Evolutionary conservation across 805 yeast genomes (phyloP).

Genomic region (Naumovozyma baii): DNA sequence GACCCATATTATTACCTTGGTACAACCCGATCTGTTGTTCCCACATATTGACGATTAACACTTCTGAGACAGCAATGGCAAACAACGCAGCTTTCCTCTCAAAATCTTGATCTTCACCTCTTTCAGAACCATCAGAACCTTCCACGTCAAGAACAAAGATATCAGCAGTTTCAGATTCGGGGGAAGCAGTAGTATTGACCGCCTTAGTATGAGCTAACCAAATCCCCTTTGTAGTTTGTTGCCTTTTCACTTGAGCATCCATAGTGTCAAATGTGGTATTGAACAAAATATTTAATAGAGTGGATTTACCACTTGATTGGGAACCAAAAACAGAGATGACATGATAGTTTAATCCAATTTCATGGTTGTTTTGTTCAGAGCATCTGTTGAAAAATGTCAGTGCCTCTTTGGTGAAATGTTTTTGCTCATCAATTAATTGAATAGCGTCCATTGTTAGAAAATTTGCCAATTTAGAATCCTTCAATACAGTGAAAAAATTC

Average conservation of each 20-base stretch:
- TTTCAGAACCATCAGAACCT: conserved; percentile 95
- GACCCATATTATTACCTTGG: conserved; percentile 96
- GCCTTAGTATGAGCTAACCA: conserved; percentile 57
- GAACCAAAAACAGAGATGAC: conserved; percentile 94
- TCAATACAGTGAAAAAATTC: too few relatives aligned
- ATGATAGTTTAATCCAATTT: conserved; percentile 67
- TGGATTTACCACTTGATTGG: conserved; percentile 93
- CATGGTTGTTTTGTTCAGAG: conserved; percentile 10
- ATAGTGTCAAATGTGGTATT: conserved; percentile 85
- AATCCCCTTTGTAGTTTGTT: conserved; percentile 84
- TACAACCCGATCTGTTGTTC: conserved; percentile 94
- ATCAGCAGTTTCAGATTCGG: conserved; percentile 20
- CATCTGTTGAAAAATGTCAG: conserved; percentile 18
- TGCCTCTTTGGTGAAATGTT: conserved; percentile 33
- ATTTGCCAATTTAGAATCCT: too few relatives aligned
- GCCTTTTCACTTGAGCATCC: conserved; percentile 69
- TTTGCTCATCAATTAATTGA: conserved; percentile 46
- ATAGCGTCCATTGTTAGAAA: conserved; percentile 26
- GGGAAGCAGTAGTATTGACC: conserved; percentile 22
- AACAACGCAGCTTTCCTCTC: conserved; percentile 93
- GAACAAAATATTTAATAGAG: conserved; percentile 76
- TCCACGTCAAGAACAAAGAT: conserved; percentile 92
- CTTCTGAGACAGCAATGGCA: conserved; percentile 86
- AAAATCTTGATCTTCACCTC: conserved; percentile 97
- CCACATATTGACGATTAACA: conserved; percentile 88